A percentile compares a stretch with the other conserved stretches of the same genome.
Evolutionary conservation across 2,329 filamentous ascomycete species (phyloP).

Genomic region (Claviceps digitariae): DNA sequence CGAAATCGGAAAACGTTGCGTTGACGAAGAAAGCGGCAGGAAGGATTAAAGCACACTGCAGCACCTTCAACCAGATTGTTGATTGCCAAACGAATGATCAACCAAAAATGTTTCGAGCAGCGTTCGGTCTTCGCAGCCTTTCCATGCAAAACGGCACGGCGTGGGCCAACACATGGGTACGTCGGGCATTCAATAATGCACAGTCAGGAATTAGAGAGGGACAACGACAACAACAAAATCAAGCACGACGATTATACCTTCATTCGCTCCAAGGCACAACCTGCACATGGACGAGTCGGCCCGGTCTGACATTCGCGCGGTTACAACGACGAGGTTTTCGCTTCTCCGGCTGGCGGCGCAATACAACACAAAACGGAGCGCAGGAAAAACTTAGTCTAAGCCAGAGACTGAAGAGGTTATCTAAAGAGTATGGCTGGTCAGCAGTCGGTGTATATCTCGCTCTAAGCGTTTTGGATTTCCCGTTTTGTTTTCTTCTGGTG

Average conservation of each 20-base stretch:
- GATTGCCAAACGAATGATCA: background rate
- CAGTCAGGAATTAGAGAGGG: slow-evolving; percentile 7
- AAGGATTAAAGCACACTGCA: background rate
- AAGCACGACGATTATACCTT: background rate
- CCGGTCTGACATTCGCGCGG: slow-evolving; percentile 11
- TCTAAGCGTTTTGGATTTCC: slow-evolving; percentile 78
- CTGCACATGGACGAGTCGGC: slow-evolving; percentile 2
- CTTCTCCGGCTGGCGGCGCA: slow-evolving; percentile 21
- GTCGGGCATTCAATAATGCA: slow-evolving; percentile 15
- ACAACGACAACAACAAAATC: background rate
- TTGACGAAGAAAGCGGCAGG: no score
- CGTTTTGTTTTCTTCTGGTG: slow-evolving; percentile 87
- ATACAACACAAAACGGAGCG: slow-evolving; percentile 11
- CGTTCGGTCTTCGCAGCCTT: slow-evolving; percentile 12
- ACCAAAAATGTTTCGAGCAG: slow-evolving; percentile 14
- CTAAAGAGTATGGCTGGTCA: slow-evolving; percentile 86
- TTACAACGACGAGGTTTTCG: slow-evolving; percentile 19
- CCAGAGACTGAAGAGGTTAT: slow-evolving; percentile 66
- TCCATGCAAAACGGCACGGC: slow-evolving; percentile 11
- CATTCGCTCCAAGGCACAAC: background rate
- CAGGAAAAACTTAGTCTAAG: slow-evolving; percentile 39
- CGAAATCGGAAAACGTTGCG: background rate
- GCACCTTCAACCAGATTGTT: background rate
- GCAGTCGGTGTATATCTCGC: slow-evolving; percentile 82
- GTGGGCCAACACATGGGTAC: slow-evolving; percentile 17